Evolutionary conservation across 768 basidiomycete genomes (phyloP), one percentile per base, ranked within the genome.

Genomic region (Boletus pseudo-olivaceus): DNA sequence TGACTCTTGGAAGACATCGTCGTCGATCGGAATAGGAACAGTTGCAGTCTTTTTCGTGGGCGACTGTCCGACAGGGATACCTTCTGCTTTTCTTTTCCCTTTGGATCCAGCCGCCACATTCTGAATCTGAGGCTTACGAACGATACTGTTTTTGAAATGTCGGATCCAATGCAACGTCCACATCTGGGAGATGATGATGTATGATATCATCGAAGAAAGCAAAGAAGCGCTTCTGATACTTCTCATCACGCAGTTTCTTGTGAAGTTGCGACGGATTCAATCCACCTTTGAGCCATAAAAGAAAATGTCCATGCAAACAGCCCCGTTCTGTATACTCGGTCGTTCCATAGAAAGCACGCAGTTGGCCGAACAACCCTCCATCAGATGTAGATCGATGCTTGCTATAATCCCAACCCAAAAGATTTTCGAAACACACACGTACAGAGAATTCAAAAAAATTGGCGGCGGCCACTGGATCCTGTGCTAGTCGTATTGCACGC

Each of bases 401-500:
- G 12, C 30, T 48, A 11, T 37, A 48, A 26, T 48, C 47, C 47
- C 47, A 55, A 20, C 62, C 27, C 42, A 35, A 14, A 6, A 35
- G 6, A 3, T 35, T 14, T 17, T 35, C 34, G 12, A 74, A 70
- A 20, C 70, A 55, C 14, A 51, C 53, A 0, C 29, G 4, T 5
- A 71, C 56, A 55, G 47, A 27, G 50, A 68, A 70, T 5, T 69
- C 58, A 58, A 65, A 73, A 47, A 72, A 72, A 7, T 72, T 64
- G 1, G 67, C 67, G n/a, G 68, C 73, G 2, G 70, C 65, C n/a
- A 73, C 70, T 41, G 73, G 72, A 54, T 73, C 72, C 15, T 61
- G 49, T 0, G 72, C 70, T 0, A 74, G 27, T 0, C 63, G 32
- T 0, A 64, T 15, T 2, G 71, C 69, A 6, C 67, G 54, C 19